These are phyloP conservation scores for Hippophae tibetana DNA, from an alignment of 306 rosid species.

Conservation along the genomic window DNA sequence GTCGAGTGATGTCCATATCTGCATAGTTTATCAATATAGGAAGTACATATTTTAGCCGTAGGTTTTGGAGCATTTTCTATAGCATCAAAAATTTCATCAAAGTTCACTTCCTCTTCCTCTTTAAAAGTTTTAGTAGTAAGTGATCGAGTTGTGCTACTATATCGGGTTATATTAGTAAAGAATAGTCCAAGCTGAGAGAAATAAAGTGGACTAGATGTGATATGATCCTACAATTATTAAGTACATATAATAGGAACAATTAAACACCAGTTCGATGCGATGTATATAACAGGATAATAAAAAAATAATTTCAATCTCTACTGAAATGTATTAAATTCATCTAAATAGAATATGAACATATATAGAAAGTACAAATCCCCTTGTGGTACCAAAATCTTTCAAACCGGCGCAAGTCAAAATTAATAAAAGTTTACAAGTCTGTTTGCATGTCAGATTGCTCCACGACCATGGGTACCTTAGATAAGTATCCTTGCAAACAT, in stretches of 20 bases:
- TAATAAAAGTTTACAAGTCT: too few relatives aligned
- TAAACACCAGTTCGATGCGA: not conserved
- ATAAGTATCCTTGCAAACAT: too few relatives aligned
- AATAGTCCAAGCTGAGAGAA: constrained; percentile 13
- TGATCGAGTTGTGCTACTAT: constrained; percentile 24
- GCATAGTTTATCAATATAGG: constrained; percentile 33
- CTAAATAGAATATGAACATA: too few relatives aligned
- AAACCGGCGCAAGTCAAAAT: too few relatives aligned
- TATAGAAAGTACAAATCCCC: too few relatives aligned
- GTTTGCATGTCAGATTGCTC: too few relatives aligned
- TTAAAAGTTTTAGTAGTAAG: constrained; percentile 34
- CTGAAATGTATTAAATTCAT: too few relatives aligned
- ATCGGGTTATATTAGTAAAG: constrained; percentile 17
- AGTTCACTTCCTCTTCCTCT: constrained; percentile 25
- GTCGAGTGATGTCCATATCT: constrained; percentile 31
- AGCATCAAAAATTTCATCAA: constrained; percentile 32
- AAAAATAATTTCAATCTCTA: too few relatives aligned
- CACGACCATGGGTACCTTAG: too few relatives aligned
- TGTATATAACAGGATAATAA: too few relatives aligned
- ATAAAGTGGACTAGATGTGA: constrained; percentile 17
- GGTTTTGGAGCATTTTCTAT: constrained; percentile 29
- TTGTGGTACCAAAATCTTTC: too few relatives aligned
- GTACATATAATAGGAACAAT: not conserved
- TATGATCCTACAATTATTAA: constrained; percentile 8
- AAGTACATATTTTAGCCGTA: constrained; percentile 13